Evolutionary conservation across 345 rosid species (phyloP), one percentile per base, ranked within the genome.

Genomic region (Eucalyptus grandis): DNA sequence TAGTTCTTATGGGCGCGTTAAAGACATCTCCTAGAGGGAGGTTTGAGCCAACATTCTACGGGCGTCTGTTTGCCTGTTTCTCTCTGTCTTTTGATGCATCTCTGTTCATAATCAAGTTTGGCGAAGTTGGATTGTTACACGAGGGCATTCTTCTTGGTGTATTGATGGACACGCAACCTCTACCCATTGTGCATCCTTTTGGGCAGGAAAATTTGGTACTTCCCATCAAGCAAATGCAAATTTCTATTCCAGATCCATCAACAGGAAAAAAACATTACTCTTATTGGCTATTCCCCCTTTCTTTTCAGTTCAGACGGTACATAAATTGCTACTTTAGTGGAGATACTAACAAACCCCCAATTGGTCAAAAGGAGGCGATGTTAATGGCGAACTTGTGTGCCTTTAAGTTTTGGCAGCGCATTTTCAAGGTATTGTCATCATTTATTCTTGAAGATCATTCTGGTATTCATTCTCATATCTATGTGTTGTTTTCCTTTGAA

Each of bases 61-160:
- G 99, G 56, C 94, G 90, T 90, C 91, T 97, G 92, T 95, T 98
- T 90, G 97, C 98, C 87, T 95, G 98, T 89, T 98, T 98, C 92
- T 87, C 97, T 11, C 90, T 98, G 89, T 95, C 98, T 85, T 94
- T 95, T 94, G 99, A 98, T 92, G 97, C 98, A 56, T 94, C 98
- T 62, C 90, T 95, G 82, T 93, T 96, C 49, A 95, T 93, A 27
- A 93, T 95, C 88, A 98, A 98, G 93, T 96, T 98, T 93, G 99
- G 98, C 88, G 95, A 94, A 67, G 89, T 93, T 89, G 98, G 98
- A 91, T 91, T 96, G 95, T 92, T 97, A 92, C 95, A 95, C 46
- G 98, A 97, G 92, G 99, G 99, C 89, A 95, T 97, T 93, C 92
- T 97, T 82, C 90, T 97, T 88, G 99, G 98, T 89, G 90, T 95